These are phyloP conservation scores for Coprinopsis cinerea DNA, from an alignment of 768 basidiomycete species.

Conservation along the genomic window DNA sequence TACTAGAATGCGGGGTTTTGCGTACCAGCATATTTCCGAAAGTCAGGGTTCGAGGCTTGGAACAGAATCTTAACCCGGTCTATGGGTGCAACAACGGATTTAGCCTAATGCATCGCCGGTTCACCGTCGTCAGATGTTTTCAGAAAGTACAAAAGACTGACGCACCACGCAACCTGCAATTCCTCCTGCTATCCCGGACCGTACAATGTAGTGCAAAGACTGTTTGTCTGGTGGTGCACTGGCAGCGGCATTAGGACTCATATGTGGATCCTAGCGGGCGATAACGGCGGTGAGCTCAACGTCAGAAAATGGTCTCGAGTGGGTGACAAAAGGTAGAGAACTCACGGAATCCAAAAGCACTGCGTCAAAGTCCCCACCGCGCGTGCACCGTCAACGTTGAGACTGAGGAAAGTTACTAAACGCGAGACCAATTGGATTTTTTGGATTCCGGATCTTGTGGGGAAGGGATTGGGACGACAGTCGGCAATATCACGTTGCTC, in stretches of 20 bases:
- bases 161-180: conserved; percentile 89
- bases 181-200: conserved; percentile 89
- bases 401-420: not conserved
- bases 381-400: not conserved
- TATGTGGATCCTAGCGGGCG: conserved; percentile 30
- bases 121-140: conserved; percentile 12
- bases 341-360: conserved; percentile 7
- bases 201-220: conserved; percentile 56
- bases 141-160: conserved; percentile 17
- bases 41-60: conserved; percentile 95
- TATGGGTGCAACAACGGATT: conserved; percentile 90
- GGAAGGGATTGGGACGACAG: no score
- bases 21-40: conserved; percentile 86
- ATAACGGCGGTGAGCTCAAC: conserved; percentile 24
- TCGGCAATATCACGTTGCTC: not conserved
- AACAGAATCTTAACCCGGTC: conserved; percentile 99
- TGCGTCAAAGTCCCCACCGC: conserved; percentile 1
- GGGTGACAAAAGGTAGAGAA: no score
- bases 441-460: conserved; percentile 7
- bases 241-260: conserved; percentile 53
- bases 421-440: conserved; percentile 1
- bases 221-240: conserved; percentile 43
- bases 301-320: not conserved
- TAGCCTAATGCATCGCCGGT: conserved; percentile 54
- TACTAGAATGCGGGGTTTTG: not conserved